These are phyloP conservation scores for Cytospora mali DNA, from an alignment of 2,329 filamentous ascomycete genomes.

Conservation along the genomic window DNA sequence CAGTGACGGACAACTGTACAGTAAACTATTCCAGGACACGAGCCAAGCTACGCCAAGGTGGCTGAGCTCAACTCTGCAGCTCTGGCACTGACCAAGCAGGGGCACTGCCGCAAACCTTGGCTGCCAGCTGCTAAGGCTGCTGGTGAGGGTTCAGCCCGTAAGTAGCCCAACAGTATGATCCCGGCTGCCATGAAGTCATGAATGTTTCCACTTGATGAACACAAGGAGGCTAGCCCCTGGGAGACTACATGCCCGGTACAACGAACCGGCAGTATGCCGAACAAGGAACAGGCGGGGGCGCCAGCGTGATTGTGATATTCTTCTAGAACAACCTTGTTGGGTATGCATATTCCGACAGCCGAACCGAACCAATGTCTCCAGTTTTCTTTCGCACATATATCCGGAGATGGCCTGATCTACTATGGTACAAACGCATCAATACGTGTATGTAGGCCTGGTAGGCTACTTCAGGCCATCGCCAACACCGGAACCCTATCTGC, in stretches of 20 bases:
- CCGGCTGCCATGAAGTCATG: not conserved
- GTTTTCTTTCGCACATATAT: not conserved
- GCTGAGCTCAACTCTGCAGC: not conserved
- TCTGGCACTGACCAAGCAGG: not conserved
- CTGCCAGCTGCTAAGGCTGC: not conserved
- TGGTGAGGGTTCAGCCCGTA: too few species aligned
- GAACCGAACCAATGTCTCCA: not conserved
- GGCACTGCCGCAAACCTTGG: not conserved
- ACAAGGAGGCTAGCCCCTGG: too few species aligned
- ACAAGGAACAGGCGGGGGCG: too few species aligned
- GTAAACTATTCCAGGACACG: not conserved
- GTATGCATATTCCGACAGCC: slow-evolving; percentile 16
- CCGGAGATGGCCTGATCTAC: not conserved
- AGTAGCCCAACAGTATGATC: too few species aligned
- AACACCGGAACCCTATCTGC: too few species aligned
- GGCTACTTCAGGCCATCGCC: too few species aligned
- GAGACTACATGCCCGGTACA: not conserved
- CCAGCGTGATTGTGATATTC: slow-evolving; percentile 15
- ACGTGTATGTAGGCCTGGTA: too few species aligned
- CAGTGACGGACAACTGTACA: too few species aligned
- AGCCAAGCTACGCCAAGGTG: not conserved
- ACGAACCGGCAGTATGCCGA: not conserved
- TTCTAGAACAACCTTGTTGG: slow-evolving; percentile 9
- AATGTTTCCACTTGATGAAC: not conserved
- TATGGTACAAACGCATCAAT: too few species aligned